Conservation (phyloP, 257 asterid species). For the Nicotiana obtusifolia region DNA sequence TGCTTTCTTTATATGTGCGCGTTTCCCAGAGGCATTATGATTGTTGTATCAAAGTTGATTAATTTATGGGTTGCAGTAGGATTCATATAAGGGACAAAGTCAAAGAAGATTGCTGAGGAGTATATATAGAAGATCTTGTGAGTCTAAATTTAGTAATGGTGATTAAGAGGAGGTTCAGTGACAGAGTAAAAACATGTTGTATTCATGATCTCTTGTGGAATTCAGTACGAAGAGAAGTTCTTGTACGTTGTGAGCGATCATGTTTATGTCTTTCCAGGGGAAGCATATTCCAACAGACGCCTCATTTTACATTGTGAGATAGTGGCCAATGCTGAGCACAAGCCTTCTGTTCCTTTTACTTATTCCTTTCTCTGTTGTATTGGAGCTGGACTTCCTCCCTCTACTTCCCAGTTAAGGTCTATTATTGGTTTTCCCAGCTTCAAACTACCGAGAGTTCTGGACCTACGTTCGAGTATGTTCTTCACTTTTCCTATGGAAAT, state of each 20-base stretch:
- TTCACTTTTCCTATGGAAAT: not conserved
- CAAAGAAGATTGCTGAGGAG: not conserved
- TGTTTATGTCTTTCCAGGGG: not conserved
- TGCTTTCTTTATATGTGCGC: not conserved
- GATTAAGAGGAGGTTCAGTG: not conserved
- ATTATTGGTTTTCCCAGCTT: not conserved
- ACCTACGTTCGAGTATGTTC: constrained; percentile 7
- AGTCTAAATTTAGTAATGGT: not conserved
- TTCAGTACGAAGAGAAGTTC: not conserved
- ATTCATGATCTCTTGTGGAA: not conserved
- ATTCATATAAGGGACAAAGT: not conserved
- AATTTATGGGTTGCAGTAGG: constrained; percentile 1
- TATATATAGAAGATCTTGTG: not conserved
- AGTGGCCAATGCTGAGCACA: not conserved
- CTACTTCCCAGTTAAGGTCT: not conserved
- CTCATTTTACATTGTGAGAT: not conserved
- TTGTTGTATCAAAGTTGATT: too few relatives aligned
- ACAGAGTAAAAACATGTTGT: not conserved
- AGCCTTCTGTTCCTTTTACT: not conserved
- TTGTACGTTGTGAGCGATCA: not conserved
- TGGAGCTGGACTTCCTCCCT: not conserved
- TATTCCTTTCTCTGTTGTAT: not conserved
- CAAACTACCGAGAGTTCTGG: constrained; percentile 18
- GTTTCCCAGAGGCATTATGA: not conserved
- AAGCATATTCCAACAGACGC: not conserved